phyloP scores from a whole-genome alignment of 75 land plant species.

The Cupressus sempervirens region DNA sequence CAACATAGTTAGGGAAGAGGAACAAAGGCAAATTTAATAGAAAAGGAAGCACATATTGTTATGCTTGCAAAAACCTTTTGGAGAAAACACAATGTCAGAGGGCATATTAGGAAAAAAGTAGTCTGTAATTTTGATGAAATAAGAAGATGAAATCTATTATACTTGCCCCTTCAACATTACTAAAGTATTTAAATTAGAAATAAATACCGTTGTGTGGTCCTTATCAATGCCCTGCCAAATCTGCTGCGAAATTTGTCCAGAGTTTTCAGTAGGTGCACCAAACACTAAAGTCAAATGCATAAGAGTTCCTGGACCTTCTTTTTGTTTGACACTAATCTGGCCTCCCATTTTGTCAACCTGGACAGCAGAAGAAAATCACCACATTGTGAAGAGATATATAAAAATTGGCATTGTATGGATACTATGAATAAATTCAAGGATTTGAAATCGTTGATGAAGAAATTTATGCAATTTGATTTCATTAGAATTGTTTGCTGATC shows the following conservation, averaged over 20 bases:
- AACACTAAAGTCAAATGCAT: slow-evolving; percentile 56
- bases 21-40: background rate
- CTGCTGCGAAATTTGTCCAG: slow-evolving; percentile 14
- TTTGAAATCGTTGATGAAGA: background rate
- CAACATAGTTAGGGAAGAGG: background rate
- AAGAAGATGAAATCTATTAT: background rate
- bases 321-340: slow-evolving; percentile 65
- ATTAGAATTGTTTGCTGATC: background rate
- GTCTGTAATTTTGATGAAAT: background rate
- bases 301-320: slow-evolving; percentile 71
- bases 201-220: slow-evolving; percentile 4
- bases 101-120: background rate
- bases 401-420: background rate
- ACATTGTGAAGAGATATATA: background rate
- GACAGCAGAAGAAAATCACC: background rate
- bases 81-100: background rate
- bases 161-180: background rate
- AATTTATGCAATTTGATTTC: background rate
- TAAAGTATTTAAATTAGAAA: background rate
- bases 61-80: background rate
- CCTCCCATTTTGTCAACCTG: slow-evolving; percentile 86
- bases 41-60: background rate
- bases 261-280: slow-evolving; percentile 29
- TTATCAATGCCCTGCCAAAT: slow-evolving; percentile 17
- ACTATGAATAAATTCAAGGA: background rate